Base-by-base conservation (phyloP, 176 grass and related monocot species). In the Pharus latifolius region DNA sequence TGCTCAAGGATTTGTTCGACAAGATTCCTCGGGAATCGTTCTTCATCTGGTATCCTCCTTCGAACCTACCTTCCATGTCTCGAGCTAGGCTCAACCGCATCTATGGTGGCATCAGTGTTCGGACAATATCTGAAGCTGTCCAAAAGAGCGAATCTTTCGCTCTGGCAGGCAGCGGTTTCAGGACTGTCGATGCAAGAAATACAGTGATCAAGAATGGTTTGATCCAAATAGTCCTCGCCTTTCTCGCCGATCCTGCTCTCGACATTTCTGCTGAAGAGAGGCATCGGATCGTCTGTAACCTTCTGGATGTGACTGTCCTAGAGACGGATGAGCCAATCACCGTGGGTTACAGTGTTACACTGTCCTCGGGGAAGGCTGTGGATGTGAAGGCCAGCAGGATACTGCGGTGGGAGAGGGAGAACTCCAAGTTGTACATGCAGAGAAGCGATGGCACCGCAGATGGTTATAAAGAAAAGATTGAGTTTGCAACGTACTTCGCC, bases 1-100 rank as follows among this genome's bases (percentile, higher is more conserved):
- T 86, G 6, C 76, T 87, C 1, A 73, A 77, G 65, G 79, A 86
- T 34, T 56, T 94, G 23, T 94, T 94, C n/a, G 65, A 47, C 5
- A 72, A 28, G 51, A 12, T 51, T 41, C n/a, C 72, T 77, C 27
- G 69, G 10, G 50, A 86, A 11, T 34, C 83, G 10, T 2, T 86
- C 13, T 89, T 89, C 31, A 72, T 89, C 11, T 95, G 91, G 91
- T 95, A 81, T 23, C 83, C 91, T 61, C 5, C 31, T 12, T 58
- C 65, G 14, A 78, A 6, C 7, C 16, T 18, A 18, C 44, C 72
- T 24, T 52, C 55, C 1, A 33, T 78, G 22, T 77, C 84, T 26
- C 53, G 52, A 18, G 50, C 69, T 11, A 87, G 73, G 28, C 53
- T 87, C 7, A 90, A 86, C 51, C 16, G 0, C 1, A 80, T 88